These are phyloP conservation scores for Yamadazyma friedrichii DNA, from an alignment of 1,139 yeast species.

Conservation along the genomic window DNA sequence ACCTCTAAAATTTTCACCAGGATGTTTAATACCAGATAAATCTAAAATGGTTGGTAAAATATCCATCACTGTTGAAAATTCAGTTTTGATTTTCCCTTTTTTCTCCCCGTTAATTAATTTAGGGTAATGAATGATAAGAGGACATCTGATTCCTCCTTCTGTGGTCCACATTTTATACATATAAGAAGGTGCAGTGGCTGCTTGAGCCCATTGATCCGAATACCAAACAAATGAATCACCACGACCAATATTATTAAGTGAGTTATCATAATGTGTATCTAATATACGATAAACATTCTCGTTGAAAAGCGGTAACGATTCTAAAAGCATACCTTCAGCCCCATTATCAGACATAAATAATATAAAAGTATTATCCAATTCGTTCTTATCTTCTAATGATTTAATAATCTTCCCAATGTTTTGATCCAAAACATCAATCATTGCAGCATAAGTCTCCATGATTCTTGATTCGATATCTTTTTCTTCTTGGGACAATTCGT, in stretches of 20 bases:
- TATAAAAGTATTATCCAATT: constrained; percentile 52
- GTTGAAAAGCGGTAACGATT: constrained; percentile 47
- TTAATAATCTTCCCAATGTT: constrained; percentile 48
- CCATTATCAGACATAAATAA: constrained; percentile 61
- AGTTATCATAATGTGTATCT: constrained; percentile 29
- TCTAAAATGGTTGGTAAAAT: constrained; percentile 53
- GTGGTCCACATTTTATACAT: constrained; percentile 53
- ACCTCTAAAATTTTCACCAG: constrained; percentile 37
- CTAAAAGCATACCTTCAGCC: constrained; percentile 58
- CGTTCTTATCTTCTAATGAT: constrained; percentile 35
- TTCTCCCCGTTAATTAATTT: constrained; percentile 19
- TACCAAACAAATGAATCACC: constrained; percentile 50
- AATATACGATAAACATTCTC: constrained; percentile 21
- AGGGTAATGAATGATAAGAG: constrained; percentile 46
- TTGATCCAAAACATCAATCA: constrained; percentile 55
- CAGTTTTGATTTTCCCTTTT: constrained; percentile 30
- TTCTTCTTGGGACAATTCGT: constrained; percentile 34
- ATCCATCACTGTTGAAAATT: constrained; percentile 59
- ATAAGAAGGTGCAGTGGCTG: constrained; percentile 57
- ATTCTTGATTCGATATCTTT: constrained; percentile 36
- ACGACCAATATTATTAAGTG: constrained; percentile 47
- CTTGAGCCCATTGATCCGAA: constrained; percentile 63
- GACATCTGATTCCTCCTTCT: constrained; percentile 59
- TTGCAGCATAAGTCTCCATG: constrained; percentile 59
- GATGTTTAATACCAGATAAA: constrained; percentile 44